Base-by-base conservation (phyloP, 176 grass and related monocot species). In the Oryza australiensis region DNA sequence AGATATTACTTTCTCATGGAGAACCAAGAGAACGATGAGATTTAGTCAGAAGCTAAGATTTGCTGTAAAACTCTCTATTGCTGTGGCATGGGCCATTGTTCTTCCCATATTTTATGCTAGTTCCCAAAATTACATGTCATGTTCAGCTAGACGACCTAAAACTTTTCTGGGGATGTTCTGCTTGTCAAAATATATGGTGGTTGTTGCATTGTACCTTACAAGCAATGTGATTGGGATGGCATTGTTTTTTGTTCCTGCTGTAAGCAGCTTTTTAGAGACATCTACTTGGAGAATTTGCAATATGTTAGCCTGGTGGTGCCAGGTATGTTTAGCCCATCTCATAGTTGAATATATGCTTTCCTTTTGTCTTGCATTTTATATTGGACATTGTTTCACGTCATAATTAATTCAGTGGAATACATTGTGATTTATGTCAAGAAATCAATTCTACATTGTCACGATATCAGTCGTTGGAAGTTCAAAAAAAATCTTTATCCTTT, bases 211-310 rank as follows among this genome's bases (percentile, higher is more conserved):
- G 60, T 93, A 98, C 69, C 90, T 98, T 70, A 77, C 42, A 42
- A 93, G 85, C 62, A 98, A 94, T 86, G 87, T 92, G 74, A 85
- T 98, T 65, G 90, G 92, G 66, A 92, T 92, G 95, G 90, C 95
- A 40, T 81, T 98, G 41, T 94, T 94, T 89, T 87, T 98, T 80
- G 90, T 98, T 87, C 95, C 95, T 74, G 90, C 92, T n/a, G 88
- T 92, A 72, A 87, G 71, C 79, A 91, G 66, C 66, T 98, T 91
- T 45, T 86, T 98, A 62, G 95, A 98, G 73, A 98, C 88, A 74
- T 94, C 92, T 85, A 87, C 83, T 76, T 98, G 78, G 81, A 35
- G 68, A 75, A 73, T 91, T 49, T 98, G 92, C 67, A 92, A 87
- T 65, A 67, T 98, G 63, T 78, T 98, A 67, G 94, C 95, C 62